Conservation (phyloP, 495 filamentous ascomycete genomes). For the Achaetomiella virescens region DNA sequence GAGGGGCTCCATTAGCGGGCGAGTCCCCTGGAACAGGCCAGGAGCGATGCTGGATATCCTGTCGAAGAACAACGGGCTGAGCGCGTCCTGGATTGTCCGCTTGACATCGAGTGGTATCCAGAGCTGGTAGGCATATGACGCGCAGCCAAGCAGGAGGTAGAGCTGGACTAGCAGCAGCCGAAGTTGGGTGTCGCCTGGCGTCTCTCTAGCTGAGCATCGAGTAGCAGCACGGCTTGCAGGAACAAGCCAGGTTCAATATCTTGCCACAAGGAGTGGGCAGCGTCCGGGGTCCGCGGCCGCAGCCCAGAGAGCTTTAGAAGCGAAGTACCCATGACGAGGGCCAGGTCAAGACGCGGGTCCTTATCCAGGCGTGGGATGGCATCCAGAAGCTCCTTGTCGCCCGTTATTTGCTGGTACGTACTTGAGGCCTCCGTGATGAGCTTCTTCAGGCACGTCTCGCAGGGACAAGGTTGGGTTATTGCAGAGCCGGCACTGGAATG, state of each 20-base stretch:
- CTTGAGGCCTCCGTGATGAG: constrained; percentile 26
- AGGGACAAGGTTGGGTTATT: constrained; percentile 15
- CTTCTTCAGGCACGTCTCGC: constrained; percentile 30
- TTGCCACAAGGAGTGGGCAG: constrained; percentile 24
- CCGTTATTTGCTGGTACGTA: constrained; percentile 24
- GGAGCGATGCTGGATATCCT: constrained; percentile 48
- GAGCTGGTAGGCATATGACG: constrained; percentile 35
- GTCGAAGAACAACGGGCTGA: constrained; percentile 44
- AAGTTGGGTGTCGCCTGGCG: constrained; percentile 33
- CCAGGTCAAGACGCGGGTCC: constrained; percentile 41
- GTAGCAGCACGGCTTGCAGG: constrained; percentile 41
- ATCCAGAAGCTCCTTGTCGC: constrained; percentile 21
- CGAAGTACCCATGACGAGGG: constrained; percentile 38
- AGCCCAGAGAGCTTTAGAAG: constrained; percentile 42
- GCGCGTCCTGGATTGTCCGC: constrained; percentile 43
- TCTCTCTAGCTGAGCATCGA: constrained; percentile 39
- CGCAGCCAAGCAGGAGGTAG: constrained; percentile 41
- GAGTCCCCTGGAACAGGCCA: constrained; percentile 31
- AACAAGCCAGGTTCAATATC: constrained; percentile 28
- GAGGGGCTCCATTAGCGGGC: constrained; percentile 30
- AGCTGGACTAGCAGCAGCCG: constrained; percentile 42
- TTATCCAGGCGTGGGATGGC: constrained; percentile 25
- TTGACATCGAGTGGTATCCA: constrained; percentile 44
- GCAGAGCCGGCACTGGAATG: constrained; percentile 30
- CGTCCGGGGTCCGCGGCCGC: constrained; percentile 9